phyloP scores from a whole-genome alignment of 805 yeast species.

The Wickerhamomyces pijperi region DNA sequence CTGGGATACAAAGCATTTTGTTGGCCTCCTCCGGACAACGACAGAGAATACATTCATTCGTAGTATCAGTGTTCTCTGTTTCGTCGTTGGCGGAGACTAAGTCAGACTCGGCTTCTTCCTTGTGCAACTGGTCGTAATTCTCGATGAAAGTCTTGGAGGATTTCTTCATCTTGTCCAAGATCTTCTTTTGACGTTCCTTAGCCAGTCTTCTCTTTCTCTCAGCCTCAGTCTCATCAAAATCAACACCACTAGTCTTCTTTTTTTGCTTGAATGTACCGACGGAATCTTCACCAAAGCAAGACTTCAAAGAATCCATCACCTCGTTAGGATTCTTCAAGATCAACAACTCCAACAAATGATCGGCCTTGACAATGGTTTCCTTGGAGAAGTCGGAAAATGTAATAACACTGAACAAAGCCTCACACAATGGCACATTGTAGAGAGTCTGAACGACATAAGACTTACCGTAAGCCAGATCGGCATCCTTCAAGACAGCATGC shows the following conservation, averaged over 20 bases:
- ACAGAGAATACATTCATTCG: slow-evolving; percentile 44
- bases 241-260: slow-evolving; percentile 24
- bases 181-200: slow-evolving; percentile 47
- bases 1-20: slow-evolving; percentile 50
- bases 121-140: slow-evolving; percentile 28
- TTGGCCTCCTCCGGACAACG: slow-evolving; percentile 36
- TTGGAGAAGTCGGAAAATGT: slow-evolving; percentile 39
- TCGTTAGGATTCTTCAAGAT: slow-evolving; percentile 33
- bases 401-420: slow-evolving; percentile 39
- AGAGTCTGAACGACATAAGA: slow-evolving; percentile 31
- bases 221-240: slow-evolving; percentile 37
- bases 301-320: slow-evolving; percentile 39
- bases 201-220: slow-evolving; percentile 50
- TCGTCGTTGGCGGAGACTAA: slow-evolving; percentile 5
- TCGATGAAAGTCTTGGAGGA: slow-evolving; percentile 71
- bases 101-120: slow-evolving; percentile 25
- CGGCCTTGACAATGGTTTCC: slow-evolving; percentile 41
- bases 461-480: slow-evolving; percentile 30
- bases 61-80: slow-evolving; percentile 9
- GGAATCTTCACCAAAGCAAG: slow-evolving; percentile 46
- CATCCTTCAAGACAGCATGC: slow-evolving; percentile 52
- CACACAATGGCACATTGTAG: slow-evolving; percentile 45
- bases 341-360: slow-evolving; percentile 38
- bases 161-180: slow-evolving; percentile 50
- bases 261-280: slow-evolving; percentile 38